These are phyloP conservation scores for Acmispon strigosus DNA, from an alignment of 306 rosid genomes.

Conservation along the genomic window DNA sequence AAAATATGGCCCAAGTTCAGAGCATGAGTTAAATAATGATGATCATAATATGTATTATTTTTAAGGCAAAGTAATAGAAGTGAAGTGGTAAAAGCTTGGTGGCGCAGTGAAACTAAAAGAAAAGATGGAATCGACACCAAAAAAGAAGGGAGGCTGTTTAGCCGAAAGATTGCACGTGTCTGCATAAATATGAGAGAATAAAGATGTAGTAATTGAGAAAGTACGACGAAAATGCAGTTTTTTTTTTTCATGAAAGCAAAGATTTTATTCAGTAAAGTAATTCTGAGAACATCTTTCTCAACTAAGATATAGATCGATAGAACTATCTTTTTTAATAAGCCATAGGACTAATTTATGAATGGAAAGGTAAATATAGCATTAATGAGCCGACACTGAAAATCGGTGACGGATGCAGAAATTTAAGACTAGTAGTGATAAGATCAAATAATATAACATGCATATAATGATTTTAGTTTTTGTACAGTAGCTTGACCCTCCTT, in stretches of 20 bases:
- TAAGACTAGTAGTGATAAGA: too few species aligned
- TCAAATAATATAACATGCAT: too few species aligned
- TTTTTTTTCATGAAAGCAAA: too few species aligned
- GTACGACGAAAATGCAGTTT: conserved; percentile 21
- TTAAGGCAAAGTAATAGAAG: background rate
- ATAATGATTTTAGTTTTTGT: too few species aligned
- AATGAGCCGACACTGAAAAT: too few species aligned
- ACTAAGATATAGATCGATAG: background rate
- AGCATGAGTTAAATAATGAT: background rate
- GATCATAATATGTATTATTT: background rate
- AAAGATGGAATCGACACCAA: conserved; percentile 11
- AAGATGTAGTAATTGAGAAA: conserved; percentile 14
- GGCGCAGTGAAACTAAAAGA: background rate
- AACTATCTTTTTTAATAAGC: too few species aligned
- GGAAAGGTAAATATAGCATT: background rate
- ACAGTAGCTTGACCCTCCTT: too few species aligned
- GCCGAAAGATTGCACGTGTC: conserved; percentile 24
- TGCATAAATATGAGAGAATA: conserved; percentile 3
- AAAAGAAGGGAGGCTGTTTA: conserved; percentile 11
- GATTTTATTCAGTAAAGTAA: too few species aligned
- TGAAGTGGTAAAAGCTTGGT: background rate
- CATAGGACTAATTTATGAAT: background rate
- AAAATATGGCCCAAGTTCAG: background rate
- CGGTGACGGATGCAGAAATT: too few species aligned
- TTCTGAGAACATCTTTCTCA: too few species aligned